Base-by-base conservation (phyloP, 139 green algal genomes). In the Ettlia oleoabundans region DNA sequence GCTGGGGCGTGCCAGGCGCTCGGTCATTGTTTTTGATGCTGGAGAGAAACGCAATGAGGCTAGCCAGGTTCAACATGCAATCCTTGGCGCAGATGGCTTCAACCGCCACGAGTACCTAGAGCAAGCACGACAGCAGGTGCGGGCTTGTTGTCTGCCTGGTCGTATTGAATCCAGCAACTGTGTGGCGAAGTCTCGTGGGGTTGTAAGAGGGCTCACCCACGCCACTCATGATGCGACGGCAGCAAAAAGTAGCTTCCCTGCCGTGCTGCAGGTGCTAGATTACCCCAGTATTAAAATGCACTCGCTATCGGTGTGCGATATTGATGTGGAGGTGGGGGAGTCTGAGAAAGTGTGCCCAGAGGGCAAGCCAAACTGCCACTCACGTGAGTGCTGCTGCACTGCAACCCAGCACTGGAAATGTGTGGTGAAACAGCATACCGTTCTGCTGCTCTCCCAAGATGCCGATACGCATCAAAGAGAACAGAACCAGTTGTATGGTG, bases 41-140 rank as follows among this genome's bases (percentile, higher is more conserved):
- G 80, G 80, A 0, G 51, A 79, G 67, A 78, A 85, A 47, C 51
- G 65, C 6, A 85, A 85, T 21, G 66, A 78, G 62, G 68, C 66
- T 51, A 81, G 66, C 55, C 18, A 53, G 51, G 32, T 78, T 8
- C 66, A 85, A 70, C 80, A 85, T 43, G 80, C 69, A 35, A 69
- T 80, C 21, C 51, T 85, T 4, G 80, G 80, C 10, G 80, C 80
- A 6, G 66, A 85, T 61, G 80, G 80, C 40, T 67, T 70, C 18
- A 40, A 82, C 37, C 42, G 80, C 32, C 26, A 9, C 2, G 10
- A 61, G 0, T 85, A 71, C 52, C 51, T 85, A n/a, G 35, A 67
- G 5, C 26, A 40, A 24, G 80, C 80, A 2, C 43, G 80, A n/a
- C n/a, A n/a, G n/a, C n/a, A n/a, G n/a, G n/a, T n/a, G n/a, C n/a